A percentile compares a stretch with the other conserved stretches of the same genome.
phyloP scores from a whole-genome alignment of 1,139 yeast species.

The Scheffersomyces segobiensis region DNA sequence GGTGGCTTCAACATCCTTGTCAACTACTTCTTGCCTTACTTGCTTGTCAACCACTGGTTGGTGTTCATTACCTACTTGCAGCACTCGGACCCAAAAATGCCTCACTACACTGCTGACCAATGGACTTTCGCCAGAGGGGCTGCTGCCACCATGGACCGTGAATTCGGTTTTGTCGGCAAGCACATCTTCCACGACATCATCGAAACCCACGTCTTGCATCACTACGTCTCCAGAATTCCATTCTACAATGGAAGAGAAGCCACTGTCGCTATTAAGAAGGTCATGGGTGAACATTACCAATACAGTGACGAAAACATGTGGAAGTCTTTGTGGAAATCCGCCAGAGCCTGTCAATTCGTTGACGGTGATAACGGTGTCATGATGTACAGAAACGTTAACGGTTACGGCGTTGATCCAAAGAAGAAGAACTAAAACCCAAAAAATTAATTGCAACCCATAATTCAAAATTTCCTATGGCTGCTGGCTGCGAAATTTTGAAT shows the following conservation, averaged over 20 bases:
- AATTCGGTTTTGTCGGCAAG: conserved; percentile 79
- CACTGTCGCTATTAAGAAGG: conserved; percentile 72
- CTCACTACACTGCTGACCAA: conserved; percentile 71
- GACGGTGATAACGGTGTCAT: conserved; percentile 77
- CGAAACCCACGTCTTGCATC: conserved; percentile 89
- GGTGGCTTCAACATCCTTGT: conserved; percentile 66
- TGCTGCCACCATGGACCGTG: conserved; percentile 82
- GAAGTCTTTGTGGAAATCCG: conserved; percentile 66
- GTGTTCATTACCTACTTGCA: conserved; percentile 83
- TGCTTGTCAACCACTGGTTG: conserved; percentile 87
- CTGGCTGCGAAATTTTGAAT: background rate
- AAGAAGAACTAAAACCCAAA: conserved; percentile 16
- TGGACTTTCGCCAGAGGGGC: conserved; percentile 93
- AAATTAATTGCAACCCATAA: background rate
- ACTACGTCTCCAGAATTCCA: conserved; percentile 81
- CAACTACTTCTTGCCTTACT: conserved; percentile 76
- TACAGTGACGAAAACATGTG: conserved; percentile 72
- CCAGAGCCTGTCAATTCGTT: conserved; percentile 77
- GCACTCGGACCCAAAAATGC: conserved; percentile 79
- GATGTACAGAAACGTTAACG: conserved; percentile 77
- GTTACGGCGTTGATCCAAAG: conserved; percentile 33
- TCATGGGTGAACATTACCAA: conserved; percentile 79
- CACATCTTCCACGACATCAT: conserved; percentile 84
- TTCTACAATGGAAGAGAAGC: conserved; percentile 86
- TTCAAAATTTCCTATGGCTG: background rate